Evolutionary conservation across 2,329 filamentous ascomycete species (phyloP).

Genomic region (Sporothrix pallida): DNA sequence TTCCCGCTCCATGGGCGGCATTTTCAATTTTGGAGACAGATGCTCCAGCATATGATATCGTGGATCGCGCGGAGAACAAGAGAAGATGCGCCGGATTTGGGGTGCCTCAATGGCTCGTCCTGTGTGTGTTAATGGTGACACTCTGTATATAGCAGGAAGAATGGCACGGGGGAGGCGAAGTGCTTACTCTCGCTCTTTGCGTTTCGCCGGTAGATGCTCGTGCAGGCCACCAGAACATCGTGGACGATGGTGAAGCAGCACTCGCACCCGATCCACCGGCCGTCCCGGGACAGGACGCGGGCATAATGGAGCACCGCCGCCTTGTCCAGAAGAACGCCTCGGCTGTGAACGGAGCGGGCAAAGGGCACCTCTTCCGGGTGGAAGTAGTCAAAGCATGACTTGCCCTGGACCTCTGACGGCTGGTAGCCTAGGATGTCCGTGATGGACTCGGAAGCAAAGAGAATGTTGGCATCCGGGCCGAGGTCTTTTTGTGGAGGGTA

Average conservation of each 20-base stretch:
- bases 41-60: constrained; percentile 90
- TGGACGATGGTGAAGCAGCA: constrained; percentile 90
- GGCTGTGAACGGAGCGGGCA: constrained; percentile 73
- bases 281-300: constrained; percentile 69
- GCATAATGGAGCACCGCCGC: constrained; percentile 84
- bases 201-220: constrained; percentile 74
- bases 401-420: constrained; percentile 75
- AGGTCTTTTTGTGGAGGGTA: constrained; percentile 60
- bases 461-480: constrained; percentile 74
- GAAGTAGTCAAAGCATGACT: constrained; percentile 84
- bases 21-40: constrained; percentile 78
- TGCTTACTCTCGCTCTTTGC: constrained; percentile 74
- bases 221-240: constrained; percentile 84
- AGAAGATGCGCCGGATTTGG: constrained; percentile 77
- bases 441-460: constrained; percentile 84
- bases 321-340: constrained; percentile 78
- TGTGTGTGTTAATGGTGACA: constrained; percentile 45
- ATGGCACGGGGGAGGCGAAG: not conserved
- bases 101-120: constrained; percentile 79
- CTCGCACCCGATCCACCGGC: constrained; percentile 79
- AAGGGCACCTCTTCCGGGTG: constrained; percentile 80
- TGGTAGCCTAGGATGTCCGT: constrained; percentile 81
- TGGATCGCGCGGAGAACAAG: constrained; percentile 79
- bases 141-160: not conserved
- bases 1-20: constrained; percentile 70